Percentiles rank a stretch among this genome's conserved stretches.
Evolutionary conservation across 208 protist species (phyloP).

Genomic region (Acanthamoeba culbertsoni): DNA sequence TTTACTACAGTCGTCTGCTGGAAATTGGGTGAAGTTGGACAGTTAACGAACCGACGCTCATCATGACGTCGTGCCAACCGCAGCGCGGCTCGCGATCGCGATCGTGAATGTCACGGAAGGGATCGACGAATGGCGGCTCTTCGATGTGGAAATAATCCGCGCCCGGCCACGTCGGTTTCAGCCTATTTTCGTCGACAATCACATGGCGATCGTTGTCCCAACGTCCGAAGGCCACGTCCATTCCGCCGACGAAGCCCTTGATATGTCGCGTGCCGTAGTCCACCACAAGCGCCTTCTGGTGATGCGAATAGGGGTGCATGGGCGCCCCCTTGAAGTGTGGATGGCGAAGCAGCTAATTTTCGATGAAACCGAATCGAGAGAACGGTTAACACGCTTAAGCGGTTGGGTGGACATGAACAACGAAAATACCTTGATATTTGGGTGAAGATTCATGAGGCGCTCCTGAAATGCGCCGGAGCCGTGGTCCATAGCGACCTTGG

Average conservation of each 20-base stretch:
- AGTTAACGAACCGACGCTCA: neutral
- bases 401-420: neutral
- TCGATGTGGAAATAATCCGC: conserved; percentile 30
- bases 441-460: conserved; percentile 22
- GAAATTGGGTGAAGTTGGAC: too few species aligned
- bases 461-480: neutral
- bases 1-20: too few species aligned
- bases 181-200: neutral
- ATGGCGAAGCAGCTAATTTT: neutral
- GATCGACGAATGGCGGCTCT: neutral
- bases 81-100: neutral
- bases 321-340: conserved; percentile 25
- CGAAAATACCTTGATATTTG: conserved; percentile 17
- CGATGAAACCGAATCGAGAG: too few species aligned
- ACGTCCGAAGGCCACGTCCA: conserved; percentile 9
- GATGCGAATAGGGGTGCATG: neutral
- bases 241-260: conserved; percentile 19
- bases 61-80: conserved; percentile 40
- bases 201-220: conserved; percentile 12
- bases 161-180: neutral
- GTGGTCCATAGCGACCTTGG: conserved; percentile 42
- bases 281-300: conserved; percentile 43
- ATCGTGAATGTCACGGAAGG: neutral
- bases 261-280: conserved; percentile 42
- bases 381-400: neutral